Evolutionary conservation across 257 asterid genomes (phyloP), one percentile per base, ranked within the genome.

Genomic region (Jacaranda mimosifolia): DNA sequence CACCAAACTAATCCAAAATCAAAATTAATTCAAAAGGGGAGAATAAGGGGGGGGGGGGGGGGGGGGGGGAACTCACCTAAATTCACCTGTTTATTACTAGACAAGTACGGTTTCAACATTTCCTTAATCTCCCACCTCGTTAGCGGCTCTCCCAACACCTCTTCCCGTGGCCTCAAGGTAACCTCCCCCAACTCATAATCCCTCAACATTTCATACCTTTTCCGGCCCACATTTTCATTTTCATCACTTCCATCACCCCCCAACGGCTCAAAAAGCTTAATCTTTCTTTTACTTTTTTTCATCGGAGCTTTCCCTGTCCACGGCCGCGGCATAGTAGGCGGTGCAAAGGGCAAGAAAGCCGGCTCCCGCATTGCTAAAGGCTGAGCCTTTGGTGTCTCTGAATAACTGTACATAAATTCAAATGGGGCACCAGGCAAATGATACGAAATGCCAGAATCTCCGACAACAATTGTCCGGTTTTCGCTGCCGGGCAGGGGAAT

Each of bases 221-320:
- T 88, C 49, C 15, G 83, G 58, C 46, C 71, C 21, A 18, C 78
- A 32, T 85, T 77, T 38, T 57, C 72, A 68, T 53, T 38, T 5
- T 56, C 82, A 19, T 73, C 76, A 4, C 11, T 79, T 2, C 60
- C 82, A 18, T 63, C 86, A 7, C 69, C 86, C 6, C 91, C 92
- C 77, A 89, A 64, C 6, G 95, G 92, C 84, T 89, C 87, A 43
- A 92, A 85, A 32, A 95, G 89, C 92, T 88, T 91, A 73, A 91
- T 88, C 6, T 93, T 95, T 74, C 92, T 78, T 63, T 91, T 95
- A 12, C 89, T 77, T 81, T 91, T 93, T 74, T 95, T 95, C 90
- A 90, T 73, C 3, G 98, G 99, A 13, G 98, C 98, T 78, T 95
- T 95, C 40, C 99, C 98, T 5, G 98, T 95, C 99, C 99, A 95